phyloP scores from a whole-genome alignment of 2,329 filamentous ascomycete genomes.

The Colletotrichum sp. region DNA sequence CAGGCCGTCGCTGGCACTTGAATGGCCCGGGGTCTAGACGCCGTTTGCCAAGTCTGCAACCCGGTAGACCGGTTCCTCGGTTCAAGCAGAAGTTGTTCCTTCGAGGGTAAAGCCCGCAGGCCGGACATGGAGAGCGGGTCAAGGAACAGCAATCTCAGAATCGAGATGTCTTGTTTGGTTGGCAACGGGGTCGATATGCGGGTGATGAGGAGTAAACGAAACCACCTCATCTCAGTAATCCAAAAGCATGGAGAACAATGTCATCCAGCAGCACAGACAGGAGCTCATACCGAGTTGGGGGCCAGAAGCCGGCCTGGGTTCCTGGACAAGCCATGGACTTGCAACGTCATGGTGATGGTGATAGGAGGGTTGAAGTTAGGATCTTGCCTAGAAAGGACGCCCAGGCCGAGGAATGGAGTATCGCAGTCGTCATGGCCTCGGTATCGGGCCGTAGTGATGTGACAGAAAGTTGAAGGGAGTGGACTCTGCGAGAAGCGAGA shows the following conservation, averaged over 20 bases:
- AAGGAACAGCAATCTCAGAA: background rate
- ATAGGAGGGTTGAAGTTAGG: background rate
- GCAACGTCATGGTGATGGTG: background rate
- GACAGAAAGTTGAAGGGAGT: background rate
- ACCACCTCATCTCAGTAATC: background rate
- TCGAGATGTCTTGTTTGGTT: background rate
- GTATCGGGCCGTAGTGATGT: background rate
- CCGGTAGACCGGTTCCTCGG: conserved; percentile 12
- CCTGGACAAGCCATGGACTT: background rate
- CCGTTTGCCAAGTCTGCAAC: conserved; percentile 1
- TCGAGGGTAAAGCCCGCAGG: background rate
- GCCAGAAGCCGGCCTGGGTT: background rate
- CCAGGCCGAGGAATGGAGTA: background rate
- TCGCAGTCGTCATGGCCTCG: background rate
- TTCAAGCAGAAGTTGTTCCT: background rate
- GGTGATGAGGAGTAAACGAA: background rate
- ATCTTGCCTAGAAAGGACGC: background rate
- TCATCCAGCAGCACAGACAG: background rate
- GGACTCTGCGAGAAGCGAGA: background rate
- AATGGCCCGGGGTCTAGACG: conserved; percentile 2
- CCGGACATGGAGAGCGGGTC: background rate
- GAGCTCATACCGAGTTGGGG: background rate
- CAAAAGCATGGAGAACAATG: background rate
- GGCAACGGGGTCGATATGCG: background rate
- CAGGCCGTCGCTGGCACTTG: background rate